These are phyloP conservation scores for Penicillium crustosum DNA, from an alignment of 2,329 filamentous ascomycete genomes.

Conservation along the genomic window DNA sequence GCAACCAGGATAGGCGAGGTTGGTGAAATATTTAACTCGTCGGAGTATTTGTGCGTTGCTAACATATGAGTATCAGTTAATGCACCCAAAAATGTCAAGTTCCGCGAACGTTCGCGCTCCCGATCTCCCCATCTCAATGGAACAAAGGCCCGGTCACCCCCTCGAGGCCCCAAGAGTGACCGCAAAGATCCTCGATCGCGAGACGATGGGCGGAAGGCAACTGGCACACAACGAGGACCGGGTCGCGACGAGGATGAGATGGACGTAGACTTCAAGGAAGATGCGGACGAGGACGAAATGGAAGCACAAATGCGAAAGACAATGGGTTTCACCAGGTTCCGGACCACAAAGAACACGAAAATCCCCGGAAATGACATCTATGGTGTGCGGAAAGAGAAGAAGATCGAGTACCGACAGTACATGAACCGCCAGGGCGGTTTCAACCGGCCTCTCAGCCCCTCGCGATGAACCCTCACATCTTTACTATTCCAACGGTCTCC, in stretches of 20 bases:
- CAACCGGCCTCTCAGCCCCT: constrained; percentile 51
- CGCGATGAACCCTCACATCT: constrained; percentile 30
- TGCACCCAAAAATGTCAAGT: constrained; percentile 34
- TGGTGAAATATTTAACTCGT: constrained; percentile 6
- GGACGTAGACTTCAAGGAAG: constrained; percentile 48
- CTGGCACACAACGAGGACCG: constrained; percentile 23
- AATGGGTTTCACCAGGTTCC: constrained; percentile 89
- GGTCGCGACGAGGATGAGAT: constrained; percentile 35
- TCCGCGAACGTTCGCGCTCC: constrained; percentile 40
- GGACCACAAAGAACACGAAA: constrained; percentile 83
- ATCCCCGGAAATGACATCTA: constrained; percentile 83
- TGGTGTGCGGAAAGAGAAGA: constrained; percentile 85
- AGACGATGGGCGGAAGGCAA: constrained; percentile 24
- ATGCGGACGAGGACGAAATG: constrained; percentile 61
- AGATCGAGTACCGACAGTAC: constrained; percentile 93
- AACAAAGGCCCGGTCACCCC: constrained; percentile 35
- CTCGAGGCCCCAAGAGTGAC: constrained; percentile 36
- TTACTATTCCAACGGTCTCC: constrained; percentile 6
- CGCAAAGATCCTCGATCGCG: constrained; percentile 31
- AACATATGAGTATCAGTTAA: constrained; percentile 22
- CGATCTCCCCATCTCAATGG: constrained; percentile 38
- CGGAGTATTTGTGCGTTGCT: neutral
- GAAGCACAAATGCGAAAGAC: constrained; percentile 74
- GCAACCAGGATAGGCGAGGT: constrained; percentile 44
- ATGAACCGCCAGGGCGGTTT: constrained; percentile 63